Evolutionary conservation across 2,329 filamentous ascomycete genomes (phyloP).

Genomic region (Aschersonia sp.): DNA sequence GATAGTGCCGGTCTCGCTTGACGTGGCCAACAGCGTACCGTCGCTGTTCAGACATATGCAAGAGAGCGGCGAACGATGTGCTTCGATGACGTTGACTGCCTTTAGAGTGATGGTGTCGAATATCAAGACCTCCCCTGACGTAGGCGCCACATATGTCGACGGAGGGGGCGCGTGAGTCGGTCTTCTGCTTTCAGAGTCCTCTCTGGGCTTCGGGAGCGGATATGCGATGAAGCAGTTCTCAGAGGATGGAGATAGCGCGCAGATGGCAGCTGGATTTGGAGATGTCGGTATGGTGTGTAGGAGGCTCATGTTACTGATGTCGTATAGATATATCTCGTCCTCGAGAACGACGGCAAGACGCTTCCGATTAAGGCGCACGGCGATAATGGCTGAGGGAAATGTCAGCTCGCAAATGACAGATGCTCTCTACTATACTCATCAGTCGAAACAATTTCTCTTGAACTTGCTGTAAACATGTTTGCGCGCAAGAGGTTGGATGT

Average conservation of each 20-base stretch:
- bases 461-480: not conserved
- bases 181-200: conserved; percentile 39
- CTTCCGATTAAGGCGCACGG: conserved; percentile 87
- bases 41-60: conserved; percentile 87
- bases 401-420: conserved; percentile 97
- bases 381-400: conserved; percentile 90
- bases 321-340: conserved; percentile 94
- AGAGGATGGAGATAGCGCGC: conserved; percentile 82
- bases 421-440: conserved; percentile 29
- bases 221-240: conserved; percentile 95
- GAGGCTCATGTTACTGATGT: conserved; percentile 96
- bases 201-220: conserved; percentile 63
- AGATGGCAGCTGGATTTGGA: conserved; percentile 82
- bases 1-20: conserved; percentile 94
- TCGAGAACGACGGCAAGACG: conserved; percentile 86
- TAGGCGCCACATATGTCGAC: conserved; percentile 66
- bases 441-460: not conserved
- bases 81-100: conserved; percentile 89
- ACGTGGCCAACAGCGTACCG: conserved; percentile 81
- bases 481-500: not conserved
- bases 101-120: conserved; percentile 85
- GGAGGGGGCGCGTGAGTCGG: conserved; percentile 77
- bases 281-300: conserved; percentile 88
- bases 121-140: conserved; percentile 81
- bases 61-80: conserved; percentile 81